Base-by-base conservation (phyloP, 2,329 filamentous ascomycete species). In the Akanthomyces lecanii region DNA sequence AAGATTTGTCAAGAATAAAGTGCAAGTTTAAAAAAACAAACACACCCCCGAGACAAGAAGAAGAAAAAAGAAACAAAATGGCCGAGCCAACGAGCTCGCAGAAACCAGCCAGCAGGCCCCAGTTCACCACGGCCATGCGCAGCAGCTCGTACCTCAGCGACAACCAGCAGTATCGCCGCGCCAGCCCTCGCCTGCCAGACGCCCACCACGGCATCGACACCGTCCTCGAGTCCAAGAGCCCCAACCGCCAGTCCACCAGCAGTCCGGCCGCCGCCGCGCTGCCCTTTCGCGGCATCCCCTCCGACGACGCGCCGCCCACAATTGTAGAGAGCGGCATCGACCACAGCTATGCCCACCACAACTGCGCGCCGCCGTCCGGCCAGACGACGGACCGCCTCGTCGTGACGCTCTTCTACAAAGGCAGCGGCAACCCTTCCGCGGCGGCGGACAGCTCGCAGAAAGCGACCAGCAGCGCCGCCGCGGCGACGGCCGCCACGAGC, bases 401-500 rank as follows among this genome's bases (percentile, higher is more conserved):
- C 38, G 86, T 85, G 8, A 89, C 86, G 0, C 76, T 89, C 54
- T 83, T 88, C 72, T 89, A 89, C 78, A 86, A 85, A 73, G 76
- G 16, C 72, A 73, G 64, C 70, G 67, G 71, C 57, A 66, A 71
- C 56, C 71, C 5, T 11, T 2, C 10, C 6, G 7, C 33, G 2
- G 33, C 47, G 11, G 50, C 28, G 11, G 28, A 25, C 47, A 50
- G 21, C 21, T 5, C 57, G 73, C 77, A 45, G 30, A 33, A 33
- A 21, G 42, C 42, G 14, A 45, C 23, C 18, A 50, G 11, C 56
- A 28, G 21, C 21, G 21, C 57, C 3, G 25, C 47, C 28, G 18
- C 38, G 7, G 36, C 58, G 6, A 38, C 18, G 5, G 48, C 21
- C 10, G 23, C 36, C 14, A 18, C 18, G 16, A 33, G 73, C 21